Evolutionary conservation across 2,329 filamentous ascomycete species (phyloP).

Genomic region (Dothidotthia symphoricarpi): DNA sequence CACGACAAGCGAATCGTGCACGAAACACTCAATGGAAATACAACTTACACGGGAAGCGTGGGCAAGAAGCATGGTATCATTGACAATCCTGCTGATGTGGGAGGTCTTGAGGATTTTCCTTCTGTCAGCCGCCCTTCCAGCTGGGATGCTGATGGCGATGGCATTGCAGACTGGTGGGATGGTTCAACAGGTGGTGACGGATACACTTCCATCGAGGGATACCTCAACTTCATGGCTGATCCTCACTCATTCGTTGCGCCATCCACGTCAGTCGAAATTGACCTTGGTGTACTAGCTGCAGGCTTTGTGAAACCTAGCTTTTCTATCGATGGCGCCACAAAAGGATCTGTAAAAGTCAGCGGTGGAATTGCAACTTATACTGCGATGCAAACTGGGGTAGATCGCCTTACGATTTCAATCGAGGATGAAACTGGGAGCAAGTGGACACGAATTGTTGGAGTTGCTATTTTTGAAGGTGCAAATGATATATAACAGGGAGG

Average conservation of each 20-base stretch:
- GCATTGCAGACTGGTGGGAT: slow-evolving; percentile 41
- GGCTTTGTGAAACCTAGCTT: slow-evolving; percentile 14
- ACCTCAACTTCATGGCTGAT: slow-evolving; percentile 40
- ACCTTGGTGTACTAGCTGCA: slow-evolving; percentile 20
- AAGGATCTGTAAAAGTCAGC: slow-evolving; percentile 5
- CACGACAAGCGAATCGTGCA: slow-evolving; percentile 38
- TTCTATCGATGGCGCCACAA: slow-evolving; percentile 9
- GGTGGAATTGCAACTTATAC: slow-evolving; percentile 10
- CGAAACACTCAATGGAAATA: slow-evolving; percentile 32
- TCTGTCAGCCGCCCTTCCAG: slow-evolving; percentile 16
- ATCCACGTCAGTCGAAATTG: slow-evolving; percentile 18
- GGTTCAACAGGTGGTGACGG: slow-evolving; percentile 34
- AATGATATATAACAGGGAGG: too few relatives aligned
- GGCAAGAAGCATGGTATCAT: slow-evolving; percentile 35
- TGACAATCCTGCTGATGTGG: slow-evolving; percentile 35
- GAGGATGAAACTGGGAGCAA: slow-evolving; percentile 12
- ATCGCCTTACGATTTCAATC: slow-evolving; percentile 7
- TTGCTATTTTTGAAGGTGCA: slow-evolving; percentile 14
- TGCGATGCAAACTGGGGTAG: slow-evolving; percentile 8
- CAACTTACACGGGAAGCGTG: slow-evolving; percentile 32
- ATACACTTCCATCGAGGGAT: slow-evolving; percentile 36
- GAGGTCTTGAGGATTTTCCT: slow-evolving; percentile 38
- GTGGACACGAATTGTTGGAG: slow-evolving; percentile 10
- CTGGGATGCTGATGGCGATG: slow-evolving; percentile 39
- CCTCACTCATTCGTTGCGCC: slow-evolving; percentile 35